phyloP scores from a whole-genome alignment of 2,329 filamentous ascomycete species.

The Plectosphaerella sp. region DNA sequence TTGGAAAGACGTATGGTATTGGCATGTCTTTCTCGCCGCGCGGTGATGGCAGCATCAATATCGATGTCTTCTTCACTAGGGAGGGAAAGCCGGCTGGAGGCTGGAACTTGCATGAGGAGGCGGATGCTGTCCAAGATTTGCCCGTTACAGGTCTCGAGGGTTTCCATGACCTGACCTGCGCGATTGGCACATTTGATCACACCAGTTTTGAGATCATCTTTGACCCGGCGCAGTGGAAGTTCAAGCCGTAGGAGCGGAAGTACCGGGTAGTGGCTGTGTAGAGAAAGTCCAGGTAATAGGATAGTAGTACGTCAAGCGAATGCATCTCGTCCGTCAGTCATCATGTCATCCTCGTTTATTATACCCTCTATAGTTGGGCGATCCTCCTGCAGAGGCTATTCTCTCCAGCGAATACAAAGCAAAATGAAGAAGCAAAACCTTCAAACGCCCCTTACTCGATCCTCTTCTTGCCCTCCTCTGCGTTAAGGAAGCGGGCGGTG shows the following conservation, averaged over 20 bases:
- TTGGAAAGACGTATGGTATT: constrained; percentile 64
- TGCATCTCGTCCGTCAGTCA: no score
- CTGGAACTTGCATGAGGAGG: constrained; percentile 74
- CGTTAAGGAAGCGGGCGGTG: constrained; percentile 73
- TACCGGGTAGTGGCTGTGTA: background rate
- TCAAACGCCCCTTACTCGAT: constrained; percentile 60
- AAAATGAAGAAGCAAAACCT: no score
- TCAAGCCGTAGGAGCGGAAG: constrained; percentile 19
- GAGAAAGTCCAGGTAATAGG: no score
- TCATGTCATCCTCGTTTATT: no score
- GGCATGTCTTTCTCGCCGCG: constrained; percentile 58
- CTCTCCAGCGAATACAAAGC: no score
- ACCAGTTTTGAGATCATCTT: constrained; percentile 66
- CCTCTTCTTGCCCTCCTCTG: constrained; percentile 98
- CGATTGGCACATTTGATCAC: constrained; percentile 66
- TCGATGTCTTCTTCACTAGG: constrained; percentile 66
- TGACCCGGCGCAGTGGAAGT: constrained; percentile 55
- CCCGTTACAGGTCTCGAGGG: constrained; percentile 66
- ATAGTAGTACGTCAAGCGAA: background rate
- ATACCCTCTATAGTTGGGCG: no score
- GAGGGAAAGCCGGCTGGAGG: constrained; percentile 55
- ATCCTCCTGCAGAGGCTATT: no score
- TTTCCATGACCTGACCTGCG: constrained; percentile 64
- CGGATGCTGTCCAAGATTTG: constrained; percentile 57
- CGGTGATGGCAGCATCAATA: constrained; percentile 33